These are phyloP conservation scores for Apophysomyces trapeziformis DNA, from an alignment of 371 early-diverging fungal genomes.

Conservation along the genomic window DNA sequence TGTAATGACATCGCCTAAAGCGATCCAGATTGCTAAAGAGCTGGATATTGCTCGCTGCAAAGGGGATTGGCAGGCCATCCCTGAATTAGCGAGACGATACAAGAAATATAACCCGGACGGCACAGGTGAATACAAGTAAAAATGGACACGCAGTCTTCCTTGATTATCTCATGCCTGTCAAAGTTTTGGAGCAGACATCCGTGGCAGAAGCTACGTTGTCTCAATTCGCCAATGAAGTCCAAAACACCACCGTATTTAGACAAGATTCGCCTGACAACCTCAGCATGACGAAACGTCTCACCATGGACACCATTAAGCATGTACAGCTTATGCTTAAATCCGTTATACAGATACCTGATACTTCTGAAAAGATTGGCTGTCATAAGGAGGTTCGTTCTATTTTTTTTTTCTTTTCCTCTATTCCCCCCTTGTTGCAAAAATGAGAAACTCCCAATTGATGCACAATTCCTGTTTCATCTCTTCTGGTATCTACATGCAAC, in stretches of 20 bases:
- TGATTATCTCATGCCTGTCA: slow-evolving; percentile 6
- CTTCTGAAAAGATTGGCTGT: slow-evolving; percentile 37
- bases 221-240: slow-evolving; percentile 17
- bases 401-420: slow-evolving; percentile 2
- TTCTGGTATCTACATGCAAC: background rate
- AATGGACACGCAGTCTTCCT: slow-evolving; percentile 7
- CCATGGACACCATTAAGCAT: slow-evolving; percentile 26
- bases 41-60: slow-evolving; percentile 62
- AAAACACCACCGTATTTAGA: slow-evolving; percentile 14
- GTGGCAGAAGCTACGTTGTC: slow-evolving; percentile 46
- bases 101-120: slow-evolving; percentile 67
- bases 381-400: slow-evolving; percentile 4
- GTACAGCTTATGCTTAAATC: slow-evolving; percentile 33
- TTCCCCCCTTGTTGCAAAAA: background rate
- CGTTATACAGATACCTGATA: slow-evolving; percentile 24
- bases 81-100: slow-evolving; percentile 68
- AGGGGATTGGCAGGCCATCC: slow-evolving; percentile 59
- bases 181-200: slow-evolving; percentile 53
- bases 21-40: slow-evolving; percentile 40
- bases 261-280: slow-evolving; percentile 36
- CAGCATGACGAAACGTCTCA: slow-evolving; percentile 29
- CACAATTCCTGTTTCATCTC: background rate
- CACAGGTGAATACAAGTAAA: slow-evolving; percentile 44
- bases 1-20: slow-evolving; percentile 33
- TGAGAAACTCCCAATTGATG: background rate